phyloP scores from a whole-genome alignment of 495 filamentous ascomycete genomes.

The Trypethelium eluteriae region DNA sequence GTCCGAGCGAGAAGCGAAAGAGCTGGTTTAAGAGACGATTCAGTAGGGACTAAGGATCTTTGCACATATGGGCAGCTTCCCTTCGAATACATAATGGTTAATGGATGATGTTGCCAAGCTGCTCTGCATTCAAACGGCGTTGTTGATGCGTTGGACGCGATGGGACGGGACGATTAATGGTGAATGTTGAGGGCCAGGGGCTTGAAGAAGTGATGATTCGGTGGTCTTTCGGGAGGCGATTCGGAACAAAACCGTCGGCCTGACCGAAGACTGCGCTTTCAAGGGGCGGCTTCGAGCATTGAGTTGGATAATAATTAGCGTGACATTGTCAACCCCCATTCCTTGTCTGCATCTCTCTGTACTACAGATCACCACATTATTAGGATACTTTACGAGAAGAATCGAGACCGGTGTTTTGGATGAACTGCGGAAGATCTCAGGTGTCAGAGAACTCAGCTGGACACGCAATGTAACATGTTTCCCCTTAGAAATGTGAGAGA shows the following conservation, averaged over 20 bases:
- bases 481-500: too few relatives aligned
- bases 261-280: background rate
- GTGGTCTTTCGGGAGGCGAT: background rate
- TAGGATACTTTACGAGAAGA: background rate
- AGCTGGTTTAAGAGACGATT: constrained; percentile 82
- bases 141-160: background rate
- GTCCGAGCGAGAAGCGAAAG: constrained; percentile 61
- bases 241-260: background rate
- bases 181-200: background rate
- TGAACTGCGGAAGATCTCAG: background rate
- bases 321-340: constrained; percentile 2
- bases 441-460: too few relatives aligned
- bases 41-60: constrained; percentile 42
- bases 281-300: background rate
- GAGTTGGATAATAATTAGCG: background rate
- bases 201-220: background rate
- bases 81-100: constrained; percentile 10
- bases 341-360: constrained; percentile 7
- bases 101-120: background rate
- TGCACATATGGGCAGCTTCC: background rate
- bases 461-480: too few relatives aligned
- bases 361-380: background rate
- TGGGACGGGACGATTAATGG: background rate
- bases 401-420: background rate
- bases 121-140: constrained; percentile 6